Evolutionary conservation across 2,329 filamentous ascomycete genomes (phyloP).

Genomic region (Lomentospora prolificans): DNA sequence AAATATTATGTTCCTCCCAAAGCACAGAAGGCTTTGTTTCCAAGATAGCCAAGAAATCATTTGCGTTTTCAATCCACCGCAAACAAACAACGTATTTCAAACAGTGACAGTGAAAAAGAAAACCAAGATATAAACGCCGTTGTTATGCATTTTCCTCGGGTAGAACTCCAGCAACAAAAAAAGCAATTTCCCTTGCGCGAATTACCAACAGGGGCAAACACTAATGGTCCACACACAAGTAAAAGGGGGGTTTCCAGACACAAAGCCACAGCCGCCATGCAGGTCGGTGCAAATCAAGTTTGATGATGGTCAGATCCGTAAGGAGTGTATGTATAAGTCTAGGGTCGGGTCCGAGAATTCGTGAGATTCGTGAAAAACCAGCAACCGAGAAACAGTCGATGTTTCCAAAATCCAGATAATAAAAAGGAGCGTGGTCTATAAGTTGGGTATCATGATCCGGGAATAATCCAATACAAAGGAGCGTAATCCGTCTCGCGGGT

Average conservation of each 20-base stretch:
- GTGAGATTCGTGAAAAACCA: background rate
- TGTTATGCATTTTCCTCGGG: background rate
- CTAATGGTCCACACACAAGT: background rate
- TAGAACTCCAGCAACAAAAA: background rate
- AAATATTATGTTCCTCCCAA: constrained; percentile 1
- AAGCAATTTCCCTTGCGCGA: background rate
- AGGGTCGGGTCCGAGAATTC: background rate
- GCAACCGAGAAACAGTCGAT: background rate
- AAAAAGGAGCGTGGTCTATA: constrained; percentile 4
- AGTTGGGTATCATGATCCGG: constrained; percentile 5
- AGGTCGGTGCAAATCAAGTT: background rate
- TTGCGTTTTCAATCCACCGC: background rate
- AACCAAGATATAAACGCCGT: background rate
- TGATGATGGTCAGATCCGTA: background rate
- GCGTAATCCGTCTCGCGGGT: constrained; percentile 4
- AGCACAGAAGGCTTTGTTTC: background rate
- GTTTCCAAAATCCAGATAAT: background rate
- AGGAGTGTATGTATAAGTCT: constrained; percentile 3
- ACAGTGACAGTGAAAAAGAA: background rate
- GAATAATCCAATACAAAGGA: constrained; percentile 5
- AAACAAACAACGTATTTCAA: background rate
- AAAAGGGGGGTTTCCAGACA: constrained; percentile 1
- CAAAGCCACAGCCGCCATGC: constrained; percentile 6
- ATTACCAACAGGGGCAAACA: background rate
- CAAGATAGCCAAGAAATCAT: background rate